A percentile compares a stretch with the other conserved stretches of the same genome.
These are phyloP conservation scores for Pythium rhizo-oryzae DNA, from an alignment of 352 stramenopile species.

Conservation along the genomic window DNA sequence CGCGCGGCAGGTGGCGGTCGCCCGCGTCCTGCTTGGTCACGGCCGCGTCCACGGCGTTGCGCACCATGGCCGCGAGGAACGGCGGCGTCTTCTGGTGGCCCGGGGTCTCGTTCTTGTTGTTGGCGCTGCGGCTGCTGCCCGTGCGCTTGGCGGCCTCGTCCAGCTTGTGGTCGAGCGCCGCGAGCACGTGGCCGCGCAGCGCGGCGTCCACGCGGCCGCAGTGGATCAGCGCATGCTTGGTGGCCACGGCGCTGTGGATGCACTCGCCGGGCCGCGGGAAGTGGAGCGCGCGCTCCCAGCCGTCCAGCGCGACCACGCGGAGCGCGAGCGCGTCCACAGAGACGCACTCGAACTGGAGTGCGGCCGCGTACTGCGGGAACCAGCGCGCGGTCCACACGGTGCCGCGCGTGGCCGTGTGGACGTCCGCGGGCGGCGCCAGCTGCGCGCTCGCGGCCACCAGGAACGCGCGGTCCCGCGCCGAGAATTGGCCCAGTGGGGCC, in stretches of 20 bases:
- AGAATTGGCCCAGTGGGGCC: conserved; percentile 18
- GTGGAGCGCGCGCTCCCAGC: conserved; percentile 43
- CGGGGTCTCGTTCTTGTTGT: conserved; percentile 15
- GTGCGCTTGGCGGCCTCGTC: conserved; percentile 31
- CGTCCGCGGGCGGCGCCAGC: neutral
- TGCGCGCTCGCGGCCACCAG: neutral
- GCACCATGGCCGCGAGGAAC: conserved; percentile 45
- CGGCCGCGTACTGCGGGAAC: conserved; percentile 53
- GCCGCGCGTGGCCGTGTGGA: neutral
- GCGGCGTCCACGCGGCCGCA: conserved; percentile 37
- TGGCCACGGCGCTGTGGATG: conserved; percentile 47
- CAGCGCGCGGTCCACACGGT: conserved; percentile 31
- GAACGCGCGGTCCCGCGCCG: neutral
- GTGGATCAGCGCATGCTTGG: conserved; percentile 24
- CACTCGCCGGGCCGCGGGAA: conserved; percentile 32
- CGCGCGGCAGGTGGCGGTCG: conserved; percentile 10
- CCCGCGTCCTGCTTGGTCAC: neutral
- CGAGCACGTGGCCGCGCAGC: conserved; percentile 16
- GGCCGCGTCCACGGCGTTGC: conserved; percentile 8
- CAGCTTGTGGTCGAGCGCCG: conserved; percentile 16
- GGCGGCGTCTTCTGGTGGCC: conserved; percentile 58
- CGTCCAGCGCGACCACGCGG: conserved; percentile 44
- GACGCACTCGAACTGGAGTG: conserved; percentile 38
- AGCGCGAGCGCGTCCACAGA: conserved; percentile 30
- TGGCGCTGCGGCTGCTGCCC: conserved; percentile 36